Percentiles rank a stretch among this genome's conserved stretches.
These are phyloP conservation scores for Gymnopus androsaceus DNA, from an alignment of 1,284 basidiomycete species.

Conservation along the genomic window DNA sequence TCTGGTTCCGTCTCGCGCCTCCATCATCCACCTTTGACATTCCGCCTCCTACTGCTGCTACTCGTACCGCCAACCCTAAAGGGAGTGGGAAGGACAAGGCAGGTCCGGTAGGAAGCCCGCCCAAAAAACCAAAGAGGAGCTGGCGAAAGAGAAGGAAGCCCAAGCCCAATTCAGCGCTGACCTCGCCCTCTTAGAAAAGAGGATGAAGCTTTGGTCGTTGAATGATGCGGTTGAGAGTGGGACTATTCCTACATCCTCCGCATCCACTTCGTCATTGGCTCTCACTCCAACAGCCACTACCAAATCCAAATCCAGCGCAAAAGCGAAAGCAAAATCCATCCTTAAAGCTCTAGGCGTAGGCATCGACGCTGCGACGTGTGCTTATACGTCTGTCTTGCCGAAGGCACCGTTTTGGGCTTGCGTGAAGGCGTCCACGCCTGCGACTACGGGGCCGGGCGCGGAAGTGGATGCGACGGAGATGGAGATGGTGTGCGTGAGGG, in stretches of 20 bases:
- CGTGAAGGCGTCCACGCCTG: background rate
- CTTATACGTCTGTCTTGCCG: constrained; percentile 4
- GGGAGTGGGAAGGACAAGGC: background rate
- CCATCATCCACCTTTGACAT: background rate
- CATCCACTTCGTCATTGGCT: background rate
- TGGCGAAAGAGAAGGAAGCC: background rate
- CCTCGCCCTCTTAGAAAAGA: background rate
- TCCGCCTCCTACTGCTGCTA: background rate
- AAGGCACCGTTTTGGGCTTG: constrained; percentile 4
- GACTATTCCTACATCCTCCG: no score
- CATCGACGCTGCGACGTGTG: constrained; percentile 2
- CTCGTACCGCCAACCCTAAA: background rate
- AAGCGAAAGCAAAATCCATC: background rate
- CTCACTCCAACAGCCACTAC: no score
- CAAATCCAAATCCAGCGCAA: background rate
- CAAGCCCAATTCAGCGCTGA: no score
- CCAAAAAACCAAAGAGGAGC: background rate
- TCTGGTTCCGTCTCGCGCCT: background rate
- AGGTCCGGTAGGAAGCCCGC: background rate
- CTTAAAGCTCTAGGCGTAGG: background rate
- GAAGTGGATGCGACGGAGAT: no score
- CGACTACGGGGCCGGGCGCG: no score
- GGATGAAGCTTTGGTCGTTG: background rate
- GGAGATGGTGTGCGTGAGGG: no score
- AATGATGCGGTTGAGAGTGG: no score